A percentile compares a stretch with the other conserved stretches of the same genome.
Evolutionary conservation across 2,329 filamentous ascomycete genomes (phyloP).

Genomic region (Venturia effusa): DNA sequence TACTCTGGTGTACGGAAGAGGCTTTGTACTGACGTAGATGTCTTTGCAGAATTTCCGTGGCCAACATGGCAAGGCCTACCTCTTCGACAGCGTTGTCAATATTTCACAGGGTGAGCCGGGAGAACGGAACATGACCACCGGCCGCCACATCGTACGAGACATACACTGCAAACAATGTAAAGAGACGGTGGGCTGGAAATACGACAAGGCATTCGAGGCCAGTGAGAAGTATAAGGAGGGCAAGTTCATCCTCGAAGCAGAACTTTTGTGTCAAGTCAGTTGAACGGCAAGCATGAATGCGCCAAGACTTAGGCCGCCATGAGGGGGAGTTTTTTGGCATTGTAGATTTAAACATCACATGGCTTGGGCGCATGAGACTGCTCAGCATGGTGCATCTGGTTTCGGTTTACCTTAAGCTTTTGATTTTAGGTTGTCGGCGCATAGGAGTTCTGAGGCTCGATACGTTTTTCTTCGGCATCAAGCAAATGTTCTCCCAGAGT

Average conservation of each 20-base stretch:
- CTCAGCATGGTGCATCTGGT: background rate
- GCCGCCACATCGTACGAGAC: slow-evolving; percentile 85
- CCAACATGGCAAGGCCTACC: slow-evolving; percentile 94
- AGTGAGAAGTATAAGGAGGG: slow-evolving; percentile 98
- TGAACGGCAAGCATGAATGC: slow-evolving; percentile 17
- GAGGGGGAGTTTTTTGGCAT: background rate
- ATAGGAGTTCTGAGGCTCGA: background rate
- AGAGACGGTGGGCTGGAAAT: slow-evolving; percentile 94
- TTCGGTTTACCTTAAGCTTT: background rate
- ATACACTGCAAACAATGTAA: slow-evolving; percentile 86
- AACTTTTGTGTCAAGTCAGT: slow-evolving; percentile 70
- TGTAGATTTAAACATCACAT: background rate
- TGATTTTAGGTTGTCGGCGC: background rate
- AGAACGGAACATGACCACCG: slow-evolving; percentile 97
- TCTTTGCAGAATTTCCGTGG: slow-evolving; percentile 79
- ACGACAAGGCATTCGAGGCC: slow-evolving; percentile 89
- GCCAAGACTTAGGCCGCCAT: background rate
- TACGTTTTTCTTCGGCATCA: background rate
- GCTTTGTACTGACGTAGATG: slow-evolving; percentile 4
- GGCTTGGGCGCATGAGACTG: background rate
- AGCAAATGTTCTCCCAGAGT: too few species aligned
- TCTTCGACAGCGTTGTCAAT: slow-evolving; percentile 93
- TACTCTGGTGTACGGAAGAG: slow-evolving; percentile 1
- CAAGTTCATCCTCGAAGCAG: slow-evolving; percentile 92
- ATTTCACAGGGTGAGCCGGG: slow-evolving; percentile 70